Evolutionary conservation across 1,284 basidiomycete species (phyloP).

Genomic region (Malassezia nana): DNA sequence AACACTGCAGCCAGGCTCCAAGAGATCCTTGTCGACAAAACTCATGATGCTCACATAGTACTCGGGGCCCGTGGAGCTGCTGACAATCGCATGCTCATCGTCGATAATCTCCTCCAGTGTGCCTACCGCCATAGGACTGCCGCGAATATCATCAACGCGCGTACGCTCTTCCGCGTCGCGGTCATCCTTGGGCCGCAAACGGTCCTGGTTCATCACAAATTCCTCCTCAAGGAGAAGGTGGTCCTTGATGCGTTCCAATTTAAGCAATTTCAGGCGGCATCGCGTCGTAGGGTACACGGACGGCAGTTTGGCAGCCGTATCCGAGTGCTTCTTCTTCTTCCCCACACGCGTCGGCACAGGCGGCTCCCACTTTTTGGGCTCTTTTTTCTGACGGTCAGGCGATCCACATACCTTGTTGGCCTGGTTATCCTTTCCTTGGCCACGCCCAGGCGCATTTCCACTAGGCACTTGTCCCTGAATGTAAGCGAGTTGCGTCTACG

Average conservation of each 20-base stretch:
- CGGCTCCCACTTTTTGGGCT: slow-evolving; percentile 90
- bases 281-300: slow-evolving; percentile 87
- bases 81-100: slow-evolving; percentile 98
- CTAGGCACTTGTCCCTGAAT: slow-evolving; percentile 39
- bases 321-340: slow-evolving; percentile 82
- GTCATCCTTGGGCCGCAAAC: slow-evolving; percentile 61
- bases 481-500: background rate
- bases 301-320: slow-evolving; percentile 81
- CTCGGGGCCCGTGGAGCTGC: slow-evolving; percentile 86
- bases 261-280: slow-evolving; percentile 88
- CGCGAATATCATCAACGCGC: slow-evolving; percentile 86
- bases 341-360: slow-evolving; percentile 94
- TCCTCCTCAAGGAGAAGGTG: slow-evolving; percentile 95
- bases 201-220: slow-evolving; percentile 88
- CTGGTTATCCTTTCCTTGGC: slow-evolving; percentile 31
- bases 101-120: slow-evolving; percentile 98
- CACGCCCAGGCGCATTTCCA: slow-evolving; percentile 34
- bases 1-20: slow-evolving; percentile 93
- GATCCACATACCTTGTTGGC: slow-evolving; percentile 3
- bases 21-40: slow-evolving; percentile 94
- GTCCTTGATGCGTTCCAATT: slow-evolving; percentile 95
- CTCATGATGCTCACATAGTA: slow-evolving; percentile 98
- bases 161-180: slow-evolving; percentile 91
- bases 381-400: slow-evolving; percentile 53
- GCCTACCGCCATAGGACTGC: slow-evolving; percentile 91